Conservation (phyloP, 352 stramenopile species). For the Peronospora farinosa region DNA sequence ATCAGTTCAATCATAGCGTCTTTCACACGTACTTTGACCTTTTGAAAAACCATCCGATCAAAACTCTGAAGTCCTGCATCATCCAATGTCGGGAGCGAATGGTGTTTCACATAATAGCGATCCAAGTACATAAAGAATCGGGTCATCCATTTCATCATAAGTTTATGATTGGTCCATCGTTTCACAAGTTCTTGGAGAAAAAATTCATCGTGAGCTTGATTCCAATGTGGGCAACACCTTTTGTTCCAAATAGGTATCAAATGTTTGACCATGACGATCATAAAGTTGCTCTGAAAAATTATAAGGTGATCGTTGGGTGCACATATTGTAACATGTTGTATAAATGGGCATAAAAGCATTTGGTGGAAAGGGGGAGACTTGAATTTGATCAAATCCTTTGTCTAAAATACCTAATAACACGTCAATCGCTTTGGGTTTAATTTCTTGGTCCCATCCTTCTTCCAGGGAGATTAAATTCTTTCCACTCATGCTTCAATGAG, state of each 20-base stretch:
- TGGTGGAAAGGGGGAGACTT: slow-evolving; percentile 73
- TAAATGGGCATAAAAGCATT: slow-evolving; percentile 88
- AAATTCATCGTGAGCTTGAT: slow-evolving; percentile 88
- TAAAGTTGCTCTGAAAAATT: slow-evolving; percentile 99
- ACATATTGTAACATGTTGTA: slow-evolving; percentile 98
- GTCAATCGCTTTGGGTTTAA: slow-evolving; percentile 86
- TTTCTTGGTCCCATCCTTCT: slow-evolving; percentile 83
- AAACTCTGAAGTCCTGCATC: slow-evolving; percentile 87
- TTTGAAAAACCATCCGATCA: slow-evolving; percentile 77
- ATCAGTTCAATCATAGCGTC: slow-evolving; percentile 94
- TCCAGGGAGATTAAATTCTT: slow-evolving; percentile 84
- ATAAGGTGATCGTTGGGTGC: slow-evolving; percentile 97
- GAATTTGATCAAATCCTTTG: slow-evolving; percentile 80
- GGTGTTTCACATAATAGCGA: slow-evolving; percentile 96
- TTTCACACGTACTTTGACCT: slow-evolving; percentile 76
- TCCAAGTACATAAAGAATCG: slow-evolving; percentile 99
- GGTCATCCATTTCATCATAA: slow-evolving; percentile 99
- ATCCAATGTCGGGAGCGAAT: slow-evolving; percentile 93
- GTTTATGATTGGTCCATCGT: slow-evolving; percentile 98
- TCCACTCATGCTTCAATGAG: slow-evolving; percentile 38
- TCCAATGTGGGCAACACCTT: slow-evolving; percentile 88
- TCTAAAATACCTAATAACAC: slow-evolving; percentile 83
- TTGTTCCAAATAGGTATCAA: slow-evolving; percentile 82
- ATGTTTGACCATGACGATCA: slow-evolving; percentile 91
- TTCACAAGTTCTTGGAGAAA: slow-evolving; percentile 96